Conservation (phyloP, 768 basidiomycete genomes). For the Russula brevipes region DNA sequence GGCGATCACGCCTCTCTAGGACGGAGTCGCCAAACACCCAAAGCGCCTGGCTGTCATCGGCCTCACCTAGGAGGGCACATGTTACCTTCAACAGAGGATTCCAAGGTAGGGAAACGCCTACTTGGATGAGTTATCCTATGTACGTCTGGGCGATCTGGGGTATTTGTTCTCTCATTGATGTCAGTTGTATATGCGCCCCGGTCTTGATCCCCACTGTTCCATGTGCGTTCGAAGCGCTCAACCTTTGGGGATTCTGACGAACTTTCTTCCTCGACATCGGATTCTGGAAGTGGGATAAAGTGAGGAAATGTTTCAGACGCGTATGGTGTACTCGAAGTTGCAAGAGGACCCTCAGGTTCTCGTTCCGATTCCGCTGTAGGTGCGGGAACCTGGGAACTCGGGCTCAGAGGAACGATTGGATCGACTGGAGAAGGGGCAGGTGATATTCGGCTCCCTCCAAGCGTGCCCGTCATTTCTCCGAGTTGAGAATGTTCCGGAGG, state of each 20-base stretch:
- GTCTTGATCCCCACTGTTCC: background rate
- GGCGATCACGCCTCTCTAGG: constrained; percentile 9
- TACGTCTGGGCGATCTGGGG: background rate
- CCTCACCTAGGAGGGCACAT: background rate
- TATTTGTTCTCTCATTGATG: background rate
- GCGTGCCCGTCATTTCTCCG: background rate
- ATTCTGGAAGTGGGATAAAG: constrained; percentile 10
- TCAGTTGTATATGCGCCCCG: background rate
- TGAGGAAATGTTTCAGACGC: background rate
- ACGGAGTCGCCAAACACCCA: constrained; percentile 13
- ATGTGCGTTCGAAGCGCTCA: background rate
- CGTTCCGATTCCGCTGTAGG: background rate
- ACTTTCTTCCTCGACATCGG: constrained; percentile 9
- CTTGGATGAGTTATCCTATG: background rate
- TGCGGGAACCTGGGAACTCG: background rate
- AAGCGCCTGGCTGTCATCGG: constrained; percentile 3
- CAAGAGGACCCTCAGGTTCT: background rate
- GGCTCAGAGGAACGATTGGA: background rate
- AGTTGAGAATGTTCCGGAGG: background rate
- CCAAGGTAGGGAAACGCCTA: background rate
- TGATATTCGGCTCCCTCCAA: background rate
- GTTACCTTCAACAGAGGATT: background rate
- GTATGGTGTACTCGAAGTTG: background rate
- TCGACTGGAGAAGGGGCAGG: background rate
- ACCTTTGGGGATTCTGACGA: background rate